phyloP scores from a whole-genome alignment of 257 asterid species.

The Hygrophila difformis region DNA sequence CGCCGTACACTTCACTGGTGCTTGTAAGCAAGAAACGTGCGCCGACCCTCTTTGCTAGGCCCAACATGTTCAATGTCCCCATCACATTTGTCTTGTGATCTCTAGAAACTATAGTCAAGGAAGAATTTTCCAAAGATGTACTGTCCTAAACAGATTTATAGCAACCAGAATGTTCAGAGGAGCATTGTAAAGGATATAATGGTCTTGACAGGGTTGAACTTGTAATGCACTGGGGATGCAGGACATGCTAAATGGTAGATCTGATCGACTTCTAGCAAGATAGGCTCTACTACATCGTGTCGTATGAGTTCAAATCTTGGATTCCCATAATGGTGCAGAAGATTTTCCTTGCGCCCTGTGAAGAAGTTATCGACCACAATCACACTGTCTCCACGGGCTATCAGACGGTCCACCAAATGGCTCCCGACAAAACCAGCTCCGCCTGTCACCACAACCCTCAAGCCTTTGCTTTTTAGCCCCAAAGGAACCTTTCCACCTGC shows the following conservation, averaged over 20 bases:
- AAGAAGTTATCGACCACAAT: constrained; percentile 81
- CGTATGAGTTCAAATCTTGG: constrained; percentile 73
- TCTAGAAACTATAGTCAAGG: neutral
- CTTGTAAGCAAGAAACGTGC: constrained; percentile 83
- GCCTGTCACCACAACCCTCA: constrained; percentile 76
- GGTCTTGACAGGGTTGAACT: constrained; percentile 87
- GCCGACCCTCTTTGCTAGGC: constrained; percentile 78
- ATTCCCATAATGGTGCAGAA: constrained; percentile 55
- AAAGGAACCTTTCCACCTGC: constrained; percentile 67
- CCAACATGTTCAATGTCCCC: constrained; percentile 97
- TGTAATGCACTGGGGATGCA: constrained; percentile 91
- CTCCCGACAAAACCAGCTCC: constrained; percentile 99
- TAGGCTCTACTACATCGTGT: constrained; percentile 88
- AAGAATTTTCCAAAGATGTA: neutral
- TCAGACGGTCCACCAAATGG: constrained; percentile 78
- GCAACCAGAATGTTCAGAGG: neutral
- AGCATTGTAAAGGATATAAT: constrained; percentile 58
- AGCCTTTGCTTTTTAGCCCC: constrained; percentile 49
- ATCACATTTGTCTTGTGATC: constrained; percentile 89
- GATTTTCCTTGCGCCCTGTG: constrained; percentile 68
- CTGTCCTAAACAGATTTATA: neutral
- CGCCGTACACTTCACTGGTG: constrained; percentile 93
- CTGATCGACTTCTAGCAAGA: constrained; percentile 78
- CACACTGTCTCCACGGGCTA: constrained; percentile 75
- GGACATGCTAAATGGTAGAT: constrained; percentile 96